A percentile compares a stretch with the other conserved stretches of the same genome.
These are phyloP conservation scores for Physocladia obscura DNA, from an alignment of 192 early-diverging fungal genomes.

Conservation along the genomic window DNA sequence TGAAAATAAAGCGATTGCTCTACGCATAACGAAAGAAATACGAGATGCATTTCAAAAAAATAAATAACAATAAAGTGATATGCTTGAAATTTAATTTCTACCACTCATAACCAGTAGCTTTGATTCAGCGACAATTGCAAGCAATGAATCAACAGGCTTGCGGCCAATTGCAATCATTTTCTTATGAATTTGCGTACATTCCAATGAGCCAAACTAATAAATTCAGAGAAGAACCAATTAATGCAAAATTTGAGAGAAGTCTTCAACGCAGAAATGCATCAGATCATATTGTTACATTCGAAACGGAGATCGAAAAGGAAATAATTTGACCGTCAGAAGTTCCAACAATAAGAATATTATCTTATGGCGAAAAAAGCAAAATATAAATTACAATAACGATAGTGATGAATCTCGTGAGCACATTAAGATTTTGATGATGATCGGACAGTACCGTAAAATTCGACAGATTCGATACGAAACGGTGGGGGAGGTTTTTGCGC, in stretches of 20 bases:
- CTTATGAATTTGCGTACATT: constrained; percentile 43
- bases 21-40: constrained; percentile 27
- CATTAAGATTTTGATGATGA: not conserved
- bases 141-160: constrained; percentile 61
- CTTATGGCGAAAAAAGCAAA: constrained; percentile 37
- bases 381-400: not conserved
- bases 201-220: constrained; percentile 29
- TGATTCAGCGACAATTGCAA: constrained; percentile 61
- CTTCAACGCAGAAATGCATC: not conserved
- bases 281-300: constrained; percentile 2
- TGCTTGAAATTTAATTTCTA: constrained; percentile 39
- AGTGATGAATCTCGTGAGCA: too few relatives aligned
- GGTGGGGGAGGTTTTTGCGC: not conserved
- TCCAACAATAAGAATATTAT: constrained; percentile 72
- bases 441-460: constrained; percentile 5
- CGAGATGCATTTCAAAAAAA: not conserved
- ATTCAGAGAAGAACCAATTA: not conserved
- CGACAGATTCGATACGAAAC: constrained; percentile 2
- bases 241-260: not conserved
- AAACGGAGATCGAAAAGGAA: constrained; percentile 52
- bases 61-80: not conserved
- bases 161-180: constrained; percentile 55
- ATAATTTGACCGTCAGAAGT: constrained; percentile 72
- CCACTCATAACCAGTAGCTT: constrained; percentile 70
- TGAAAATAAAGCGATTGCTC: constrained; percentile 70